Evolutionary conservation across 257 asterid species (phyloP).

Genomic region (Salvia rosmarinus): DNA sequence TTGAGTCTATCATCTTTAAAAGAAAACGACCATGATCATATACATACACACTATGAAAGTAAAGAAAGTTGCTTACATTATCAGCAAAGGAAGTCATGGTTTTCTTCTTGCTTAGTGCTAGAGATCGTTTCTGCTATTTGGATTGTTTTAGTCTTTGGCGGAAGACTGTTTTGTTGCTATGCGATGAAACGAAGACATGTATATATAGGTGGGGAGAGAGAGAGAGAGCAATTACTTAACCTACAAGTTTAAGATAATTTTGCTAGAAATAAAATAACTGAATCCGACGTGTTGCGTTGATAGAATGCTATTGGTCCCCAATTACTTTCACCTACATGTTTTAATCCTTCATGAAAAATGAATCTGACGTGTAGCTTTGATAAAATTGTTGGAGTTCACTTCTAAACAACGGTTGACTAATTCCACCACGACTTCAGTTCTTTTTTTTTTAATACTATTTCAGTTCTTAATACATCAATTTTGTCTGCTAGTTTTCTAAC

Average conservation of each 20-base stretch:
- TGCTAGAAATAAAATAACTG: neutral
- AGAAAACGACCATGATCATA: neutral
- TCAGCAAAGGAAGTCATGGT: slow-evolving; percentile 20
- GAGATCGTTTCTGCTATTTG: too few relatives aligned
- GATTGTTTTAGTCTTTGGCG: neutral
- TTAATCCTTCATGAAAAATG: too few relatives aligned
- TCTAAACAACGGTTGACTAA: neutral
- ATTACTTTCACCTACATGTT: too few relatives aligned
- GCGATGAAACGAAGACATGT: neutral
- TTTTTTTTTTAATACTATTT: too few relatives aligned
- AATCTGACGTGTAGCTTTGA: neutral
- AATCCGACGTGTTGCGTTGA: slow-evolving; percentile 13
- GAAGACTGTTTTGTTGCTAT: slow-evolving; percentile 6
- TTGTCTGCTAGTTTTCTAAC: too few relatives aligned
- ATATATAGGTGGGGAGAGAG: neutral
- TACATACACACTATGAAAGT: neutral
- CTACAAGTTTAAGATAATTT: neutral
- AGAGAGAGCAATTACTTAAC: neutral
- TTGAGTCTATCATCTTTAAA: too few relatives aligned
- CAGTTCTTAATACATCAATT: too few relatives aligned
- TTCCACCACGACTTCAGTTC: too few relatives aligned
- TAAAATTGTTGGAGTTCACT: neutral
- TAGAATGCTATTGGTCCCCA: neutral
- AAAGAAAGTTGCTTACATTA: neutral
- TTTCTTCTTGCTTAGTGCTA: neutral